A percentile compares a stretch with the other conserved stretches of the same genome.
Evolutionary conservation across 192 early-diverging fungal genomes (phyloP).

Genomic region (Glomus cerebriforme): DNA sequence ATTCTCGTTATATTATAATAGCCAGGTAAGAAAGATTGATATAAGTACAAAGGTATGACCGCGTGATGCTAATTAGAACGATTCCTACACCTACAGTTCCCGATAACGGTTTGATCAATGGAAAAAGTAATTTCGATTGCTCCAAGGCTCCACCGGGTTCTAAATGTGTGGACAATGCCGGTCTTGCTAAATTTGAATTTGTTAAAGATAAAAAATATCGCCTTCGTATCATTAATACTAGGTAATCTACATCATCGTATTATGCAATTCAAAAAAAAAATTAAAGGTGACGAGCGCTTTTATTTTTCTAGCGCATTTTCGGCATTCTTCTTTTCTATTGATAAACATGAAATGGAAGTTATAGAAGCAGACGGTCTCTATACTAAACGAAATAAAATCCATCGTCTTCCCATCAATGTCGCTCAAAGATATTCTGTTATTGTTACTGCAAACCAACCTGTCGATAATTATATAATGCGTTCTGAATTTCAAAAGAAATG

Average conservation of each 20-base stretch:
- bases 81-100: constrained; percentile 40
- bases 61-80: constrained; percentile 32
- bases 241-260: constrained; percentile 34
- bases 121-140: constrained; percentile 47
- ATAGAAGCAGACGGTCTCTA: constrained; percentile 71
- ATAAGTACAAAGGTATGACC: constrained; percentile 29
- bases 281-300: constrained; percentile 29
- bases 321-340: constrained; percentile 67
- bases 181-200: constrained; percentile 42
- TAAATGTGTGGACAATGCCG: constrained; percentile 34
- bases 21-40: constrained; percentile 34
- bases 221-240: constrained; percentile 61
- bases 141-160: constrained; percentile 40
- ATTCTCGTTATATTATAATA: constrained; percentile 35
- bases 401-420: constrained; percentile 47
- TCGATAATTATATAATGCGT: constrained; percentile 52
- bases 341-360: constrained; percentile 69
- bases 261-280: constrained; percentile 34
- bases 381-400: constrained; percentile 42
- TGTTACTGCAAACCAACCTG: constrained; percentile 50
- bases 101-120: constrained; percentile 58
- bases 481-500: constrained; percentile 47
- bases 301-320: constrained; percentile 54
- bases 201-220: constrained; percentile 51
- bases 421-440: constrained; percentile 58